Conservation (phyloP, 2,329 filamentous ascomycete species). For the Neofusicoccum kwambonambiense region DNA sequence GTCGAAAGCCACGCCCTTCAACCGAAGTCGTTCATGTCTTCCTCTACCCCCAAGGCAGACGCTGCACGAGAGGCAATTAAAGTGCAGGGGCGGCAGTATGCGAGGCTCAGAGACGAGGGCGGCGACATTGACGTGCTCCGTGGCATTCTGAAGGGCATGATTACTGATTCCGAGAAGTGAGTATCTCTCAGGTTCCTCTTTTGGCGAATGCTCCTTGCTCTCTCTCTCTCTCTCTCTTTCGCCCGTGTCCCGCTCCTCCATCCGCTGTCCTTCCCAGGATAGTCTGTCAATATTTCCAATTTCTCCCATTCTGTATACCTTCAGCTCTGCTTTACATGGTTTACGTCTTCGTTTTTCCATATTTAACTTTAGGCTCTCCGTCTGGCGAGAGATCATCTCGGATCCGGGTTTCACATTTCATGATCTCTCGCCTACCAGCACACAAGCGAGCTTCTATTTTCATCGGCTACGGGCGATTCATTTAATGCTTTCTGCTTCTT, state of each 20-base stretch:
- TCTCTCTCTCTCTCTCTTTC: background rate
- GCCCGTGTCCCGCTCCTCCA: too few relatives aligned
- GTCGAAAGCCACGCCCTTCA: constrained; percentile 7
- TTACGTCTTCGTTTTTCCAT: background rate
- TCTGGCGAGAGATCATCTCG: constrained; percentile 13
- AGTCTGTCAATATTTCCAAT: background rate
- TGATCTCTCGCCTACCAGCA: background rate
- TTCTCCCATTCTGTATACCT: background rate
- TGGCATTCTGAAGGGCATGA: background rate
- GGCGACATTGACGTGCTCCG: constrained; percentile 1
- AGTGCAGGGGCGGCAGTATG: constrained; percentile 1
- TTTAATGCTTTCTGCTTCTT: background rate
- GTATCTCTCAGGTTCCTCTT: background rate
- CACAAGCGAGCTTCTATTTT: constrained; percentile 14
- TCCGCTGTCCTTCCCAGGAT: too few relatives aligned
- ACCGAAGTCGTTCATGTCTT: constrained; percentile 3
- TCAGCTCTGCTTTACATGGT: background rate
- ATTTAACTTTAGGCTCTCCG: constrained; percentile 12
- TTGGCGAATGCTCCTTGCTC: background rate
- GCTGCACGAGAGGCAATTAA: constrained; percentile 12
- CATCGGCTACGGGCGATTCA: background rate
- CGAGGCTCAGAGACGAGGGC: constrained; percentile 4
- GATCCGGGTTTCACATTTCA: constrained; percentile 12
- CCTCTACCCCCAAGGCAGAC: background rate
- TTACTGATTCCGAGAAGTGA: constrained; percentile 7